Percentiles rank a stretch among this genome's conserved stretches.
Evolutionary conservation across 768 basidiomycete genomes (phyloP).

Genomic region (Phlegmacium glaucopus): DNA sequence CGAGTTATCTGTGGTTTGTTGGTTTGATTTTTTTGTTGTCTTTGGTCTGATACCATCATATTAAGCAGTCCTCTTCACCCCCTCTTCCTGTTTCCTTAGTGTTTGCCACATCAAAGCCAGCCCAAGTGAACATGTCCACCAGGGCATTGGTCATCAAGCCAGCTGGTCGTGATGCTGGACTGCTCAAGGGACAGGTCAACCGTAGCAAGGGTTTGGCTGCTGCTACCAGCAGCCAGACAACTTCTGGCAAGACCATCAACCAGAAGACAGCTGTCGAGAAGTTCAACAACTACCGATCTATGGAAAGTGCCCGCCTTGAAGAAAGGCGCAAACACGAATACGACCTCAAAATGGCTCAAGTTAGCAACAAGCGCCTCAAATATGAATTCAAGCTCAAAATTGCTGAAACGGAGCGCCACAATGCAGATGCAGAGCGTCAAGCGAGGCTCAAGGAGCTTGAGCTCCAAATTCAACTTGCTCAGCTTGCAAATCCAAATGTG

Average conservation of each 20-base stretch:
- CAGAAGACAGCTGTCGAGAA: not conserved
- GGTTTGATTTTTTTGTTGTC: not conserved
- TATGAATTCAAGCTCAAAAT: slow-evolving; percentile 10
- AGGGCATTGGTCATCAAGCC: not conserved
- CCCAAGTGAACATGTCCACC: not conserved
- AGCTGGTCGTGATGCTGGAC: slow-evolving; percentile 6
- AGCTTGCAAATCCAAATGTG: not conserved
- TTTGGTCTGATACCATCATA: not conserved
- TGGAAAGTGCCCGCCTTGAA: slow-evolving; percentile 2
- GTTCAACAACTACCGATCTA: not conserved
- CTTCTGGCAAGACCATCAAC: not conserved
- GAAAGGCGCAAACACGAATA: slow-evolving; percentile 5
- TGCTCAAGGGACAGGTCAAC: slow-evolving; percentile 3
- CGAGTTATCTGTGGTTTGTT: not conserved
- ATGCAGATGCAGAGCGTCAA: slow-evolving; percentile 1
- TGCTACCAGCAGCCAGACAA: no score
- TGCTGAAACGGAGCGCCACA: not conserved
- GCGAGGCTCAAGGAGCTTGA: slow-evolving; percentile 1
- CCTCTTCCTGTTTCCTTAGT: not conserved
- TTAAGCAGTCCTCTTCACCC: not conserved
- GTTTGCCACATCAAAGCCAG: not conserved
- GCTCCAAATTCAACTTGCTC: slow-evolving; percentile 9
- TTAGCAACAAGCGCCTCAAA: slow-evolving; percentile 9
- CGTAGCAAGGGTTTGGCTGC: no score
- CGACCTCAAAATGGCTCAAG: slow-evolving; percentile 1